These are phyloP conservation scores for Flaveria brownii DNA, from an alignment of 129 eudicot species.

Conservation along the genomic window DNA sequence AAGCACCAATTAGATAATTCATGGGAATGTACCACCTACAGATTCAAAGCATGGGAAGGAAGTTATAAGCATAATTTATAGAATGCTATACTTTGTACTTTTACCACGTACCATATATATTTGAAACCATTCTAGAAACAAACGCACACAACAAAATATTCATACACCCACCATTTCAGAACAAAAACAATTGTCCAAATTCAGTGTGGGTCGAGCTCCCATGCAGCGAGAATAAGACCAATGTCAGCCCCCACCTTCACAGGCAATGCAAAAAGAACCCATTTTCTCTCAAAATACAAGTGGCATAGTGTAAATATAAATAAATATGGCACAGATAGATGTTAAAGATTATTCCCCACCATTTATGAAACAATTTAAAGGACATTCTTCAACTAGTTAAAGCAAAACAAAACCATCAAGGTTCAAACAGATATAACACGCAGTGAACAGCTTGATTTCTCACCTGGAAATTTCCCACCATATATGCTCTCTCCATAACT, in stretches of 20 bases:
- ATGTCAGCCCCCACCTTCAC: constrained; percentile 95
- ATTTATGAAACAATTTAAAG: neutral
- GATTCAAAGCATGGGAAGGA: constrained; percentile 12
- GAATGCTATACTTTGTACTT: constrained; percentile 18
- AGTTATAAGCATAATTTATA: constrained; percentile 13
- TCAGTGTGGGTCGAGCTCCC: constrained; percentile 88
- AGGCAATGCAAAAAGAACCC: constrained; percentile 85
- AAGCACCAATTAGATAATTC: neutral
- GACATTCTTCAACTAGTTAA: constrained; percentile 12
- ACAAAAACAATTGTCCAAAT: constrained; percentile 71
- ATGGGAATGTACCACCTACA: neutral
- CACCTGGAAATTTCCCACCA: constrained; percentile 97
- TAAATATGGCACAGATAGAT: constrained; percentile 12
- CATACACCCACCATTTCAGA: constrained; percentile 83
- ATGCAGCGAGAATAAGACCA: constrained; percentile 83
- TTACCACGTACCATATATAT: constrained; percentile 19
- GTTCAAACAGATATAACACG: constrained; percentile 22
- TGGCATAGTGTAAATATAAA: constrained; percentile 42
- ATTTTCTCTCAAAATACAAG: constrained; percentile 67
- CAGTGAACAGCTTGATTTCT: constrained; percentile 22
- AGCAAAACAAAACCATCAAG: constrained; percentile 22
- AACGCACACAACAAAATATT: constrained; percentile 40
- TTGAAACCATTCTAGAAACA: constrained; percentile 34
- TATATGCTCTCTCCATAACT: constrained; percentile 92
- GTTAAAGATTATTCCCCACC: constrained; percentile 21